Percentiles rank a stretch among this genome's conserved stretches.
phyloP scores from a whole-genome alignment of 495 filamentous ascomycete species.

The Gamarada debralockiae region DNA sequence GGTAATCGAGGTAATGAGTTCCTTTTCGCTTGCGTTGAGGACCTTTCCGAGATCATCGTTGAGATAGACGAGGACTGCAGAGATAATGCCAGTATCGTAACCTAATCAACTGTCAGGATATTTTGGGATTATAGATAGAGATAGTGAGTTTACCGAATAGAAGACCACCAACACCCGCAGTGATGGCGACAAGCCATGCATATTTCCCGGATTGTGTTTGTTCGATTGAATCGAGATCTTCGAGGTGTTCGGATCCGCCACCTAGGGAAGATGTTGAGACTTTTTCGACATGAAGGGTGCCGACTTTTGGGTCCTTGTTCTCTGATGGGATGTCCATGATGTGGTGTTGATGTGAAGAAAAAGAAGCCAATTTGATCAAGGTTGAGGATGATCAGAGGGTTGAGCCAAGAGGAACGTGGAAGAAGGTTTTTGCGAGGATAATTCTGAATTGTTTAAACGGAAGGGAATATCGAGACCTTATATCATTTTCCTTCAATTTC shows the following conservation, averaged over 20 bases:
- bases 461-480: not conserved
- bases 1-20: slow-evolving; percentile 43
- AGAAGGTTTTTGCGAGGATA: not conserved
- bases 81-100: slow-evolving; percentile 49
- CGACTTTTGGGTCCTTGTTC: not conserved
- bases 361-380: not conserved
- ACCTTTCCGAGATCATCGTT: slow-evolving; percentile 23
- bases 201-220: slow-evolving; percentile 28
- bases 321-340: slow-evolving; percentile 12
- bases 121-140: not conserved
- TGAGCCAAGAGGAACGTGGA: not conserved
- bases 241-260: slow-evolving; percentile 9
- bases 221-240: slow-evolving; percentile 27
- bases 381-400: not conserved
- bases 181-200: slow-evolving; percentile 37
- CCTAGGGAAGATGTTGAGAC: slow-evolving; percentile 8
- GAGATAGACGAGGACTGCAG: slow-evolving; percentile 41
- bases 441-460: not conserved
- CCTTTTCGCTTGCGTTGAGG: slow-evolving; percentile 36
- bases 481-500: not conserved
- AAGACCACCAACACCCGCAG: slow-evolving; percentile 35
- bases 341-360: too few species aligned
- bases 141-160: slow-evolving; percentile 27
- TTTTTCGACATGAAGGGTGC: slow-evolving; percentile 8
- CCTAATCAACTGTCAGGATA: slow-evolving; percentile 12